A percentile compares a stretch with the other conserved stretches of the same genome.
Conservation (phyloP, 1,139 yeast species). For the Yamadazyma blattariae region DNA sequence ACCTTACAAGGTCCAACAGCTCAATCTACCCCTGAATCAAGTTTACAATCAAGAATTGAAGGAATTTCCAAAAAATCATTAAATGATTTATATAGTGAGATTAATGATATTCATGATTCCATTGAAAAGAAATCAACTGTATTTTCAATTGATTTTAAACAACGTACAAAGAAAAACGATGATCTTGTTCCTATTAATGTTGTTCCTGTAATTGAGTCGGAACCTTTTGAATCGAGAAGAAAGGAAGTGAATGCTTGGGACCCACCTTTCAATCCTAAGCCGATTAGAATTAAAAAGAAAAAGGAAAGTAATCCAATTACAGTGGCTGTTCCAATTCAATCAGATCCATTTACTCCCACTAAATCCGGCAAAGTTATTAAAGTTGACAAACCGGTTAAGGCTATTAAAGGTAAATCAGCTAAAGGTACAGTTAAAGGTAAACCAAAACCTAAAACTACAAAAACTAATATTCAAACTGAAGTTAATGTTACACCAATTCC, state of each 20-base stretch:
- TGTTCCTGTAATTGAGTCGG: background rate
- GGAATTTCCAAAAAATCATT: conserved; percentile 7
- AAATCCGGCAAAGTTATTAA: background rate
- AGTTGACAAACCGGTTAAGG: background rate
- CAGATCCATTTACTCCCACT: background rate
- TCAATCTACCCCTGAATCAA: conserved; percentile 4
- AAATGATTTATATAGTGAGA: conserved; percentile 8
- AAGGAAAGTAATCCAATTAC: background rate
- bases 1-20: conserved; percentile 1
- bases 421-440: background rate
- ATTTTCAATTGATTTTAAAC: conserved; percentile 3
- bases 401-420: background rate
- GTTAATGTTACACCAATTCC: too few relatives aligned
- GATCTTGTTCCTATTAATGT: background rate
- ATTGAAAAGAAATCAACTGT: conserved; percentile 4
- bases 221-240: background rate
- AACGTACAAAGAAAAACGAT: background rate
- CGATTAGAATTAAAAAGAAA: background rate
- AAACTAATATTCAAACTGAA: too few relatives aligned
- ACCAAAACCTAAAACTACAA: too few relatives aligned
- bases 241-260: too few relatives aligned
- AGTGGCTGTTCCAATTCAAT: too few relatives aligned
- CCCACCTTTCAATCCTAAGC: background rate
- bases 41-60: conserved; percentile 2
- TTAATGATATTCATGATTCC: conserved; percentile 13